These are phyloP conservation scores for Kwoniella dejecticola DNA, from an alignment of 768 basidiomycete species.

Conservation along the genomic window DNA sequence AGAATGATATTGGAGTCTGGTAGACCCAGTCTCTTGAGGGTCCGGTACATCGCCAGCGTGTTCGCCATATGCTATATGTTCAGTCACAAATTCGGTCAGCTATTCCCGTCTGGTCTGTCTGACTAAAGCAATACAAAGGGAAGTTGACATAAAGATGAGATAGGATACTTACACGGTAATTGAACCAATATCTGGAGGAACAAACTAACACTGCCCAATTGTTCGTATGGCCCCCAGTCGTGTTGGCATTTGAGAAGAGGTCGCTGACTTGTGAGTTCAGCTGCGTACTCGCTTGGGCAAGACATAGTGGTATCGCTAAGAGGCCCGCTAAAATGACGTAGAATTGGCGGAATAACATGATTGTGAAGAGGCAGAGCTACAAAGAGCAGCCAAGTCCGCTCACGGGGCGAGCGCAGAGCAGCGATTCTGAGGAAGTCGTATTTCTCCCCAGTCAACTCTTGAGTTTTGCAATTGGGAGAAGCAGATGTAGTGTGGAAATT, in stretches of 20 bases:
- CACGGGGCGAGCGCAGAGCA: no score
- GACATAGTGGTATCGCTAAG: constrained; percentile 2
- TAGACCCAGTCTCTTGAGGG: constrained; percentile 94
- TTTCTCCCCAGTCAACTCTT: no score
- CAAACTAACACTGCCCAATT: constrained; percentile 99
- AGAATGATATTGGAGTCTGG: constrained; percentile 99
- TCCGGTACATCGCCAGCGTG: constrained; percentile 97
- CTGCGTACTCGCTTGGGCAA: constrained; percentile 9
- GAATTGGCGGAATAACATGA: constrained; percentile 2
- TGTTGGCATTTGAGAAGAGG: constrained; percentile 29
- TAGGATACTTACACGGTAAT: constrained; percentile 74
- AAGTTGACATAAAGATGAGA: background rate
- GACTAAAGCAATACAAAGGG: no score
- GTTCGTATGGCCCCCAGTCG: constrained; percentile 70
- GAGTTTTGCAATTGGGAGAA: no score
- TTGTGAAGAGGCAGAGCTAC: constrained; percentile 1
- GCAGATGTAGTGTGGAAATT: no score
- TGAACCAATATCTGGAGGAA: constrained; percentile 96
- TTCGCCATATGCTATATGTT: constrained; percentile 89
- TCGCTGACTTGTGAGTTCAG: constrained; percentile 32
- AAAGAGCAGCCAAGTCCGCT: background rate
- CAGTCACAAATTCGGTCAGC: background rate
- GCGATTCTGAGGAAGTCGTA: no score
- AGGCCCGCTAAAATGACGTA: constrained; percentile 4
- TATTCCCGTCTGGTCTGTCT: no score